These are phyloP conservation scores for Tetrahymena borealis DNA, from an alignment of 73 alveolate species.

Conservation along the genomic window DNA sequence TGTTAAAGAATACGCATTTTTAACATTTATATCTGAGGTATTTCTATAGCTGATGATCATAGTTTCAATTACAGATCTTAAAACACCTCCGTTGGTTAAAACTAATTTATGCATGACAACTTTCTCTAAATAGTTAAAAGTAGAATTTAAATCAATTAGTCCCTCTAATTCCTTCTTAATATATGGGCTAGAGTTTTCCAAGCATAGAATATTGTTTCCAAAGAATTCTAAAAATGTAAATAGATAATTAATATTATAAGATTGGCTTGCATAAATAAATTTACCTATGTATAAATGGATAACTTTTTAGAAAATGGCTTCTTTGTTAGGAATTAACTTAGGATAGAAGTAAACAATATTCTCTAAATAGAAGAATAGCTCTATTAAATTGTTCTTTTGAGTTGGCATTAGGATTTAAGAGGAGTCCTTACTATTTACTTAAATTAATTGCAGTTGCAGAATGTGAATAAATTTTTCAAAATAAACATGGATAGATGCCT, in stretches of 20 bases:
- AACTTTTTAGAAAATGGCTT: neutral
- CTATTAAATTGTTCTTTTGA: neutral
- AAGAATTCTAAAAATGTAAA: neutral
- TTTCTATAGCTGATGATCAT: neutral
- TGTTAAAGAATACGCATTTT: neutral
- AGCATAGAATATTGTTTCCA: neutral
- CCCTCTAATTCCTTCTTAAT: neutral
- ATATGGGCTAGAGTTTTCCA: neutral
- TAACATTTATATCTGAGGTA: neutral
- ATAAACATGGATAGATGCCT: neutral
- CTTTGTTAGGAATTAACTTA: neutral
- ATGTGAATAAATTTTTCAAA: neutral
- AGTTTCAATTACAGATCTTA: neutral
- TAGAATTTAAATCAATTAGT: neutral
- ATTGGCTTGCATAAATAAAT: neutral
- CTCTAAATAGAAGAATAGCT: neutral
- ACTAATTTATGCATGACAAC: neutral
- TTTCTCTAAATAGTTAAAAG: neutral
- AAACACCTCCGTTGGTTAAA: neutral
- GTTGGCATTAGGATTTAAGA: neutral
- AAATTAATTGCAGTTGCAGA: neutral
- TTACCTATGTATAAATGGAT: neutral
- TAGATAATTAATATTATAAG: neutral
- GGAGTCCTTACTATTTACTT: neutral
- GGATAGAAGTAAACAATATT: neutral